A percentile compares a stretch with the other conserved stretches of the same genome.
These are phyloP conservation scores for Lyophyllum shimeji DNA, from an alignment of 768 basidiomycete species.

Conservation along the genomic window DNA sequence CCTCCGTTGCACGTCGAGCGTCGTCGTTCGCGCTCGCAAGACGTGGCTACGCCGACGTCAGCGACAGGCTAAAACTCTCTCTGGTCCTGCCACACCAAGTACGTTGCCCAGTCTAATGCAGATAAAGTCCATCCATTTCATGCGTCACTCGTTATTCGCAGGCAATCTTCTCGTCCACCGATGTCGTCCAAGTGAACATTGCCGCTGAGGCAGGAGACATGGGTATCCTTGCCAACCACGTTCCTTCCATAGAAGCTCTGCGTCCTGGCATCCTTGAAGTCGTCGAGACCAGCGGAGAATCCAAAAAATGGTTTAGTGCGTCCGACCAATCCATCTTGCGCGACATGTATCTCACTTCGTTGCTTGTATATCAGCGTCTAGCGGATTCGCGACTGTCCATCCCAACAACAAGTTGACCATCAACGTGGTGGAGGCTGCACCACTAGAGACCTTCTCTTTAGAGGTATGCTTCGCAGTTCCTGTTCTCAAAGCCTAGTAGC, in stretches of 20 bases:
- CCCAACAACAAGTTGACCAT: slow-evolving; percentile 96
- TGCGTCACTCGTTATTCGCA: slow-evolving; percentile 30
- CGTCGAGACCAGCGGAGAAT: slow-evolving; percentile 71
- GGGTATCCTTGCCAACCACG: slow-evolving; percentile 99
- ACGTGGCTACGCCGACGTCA: slow-evolving; percentile 90
- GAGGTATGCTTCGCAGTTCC: slow-evolving; percentile 61
- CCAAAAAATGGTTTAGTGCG: slow-evolving; percentile 98
- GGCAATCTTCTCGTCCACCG: slow-evolving; percentile 88
- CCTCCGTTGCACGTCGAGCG: slow-evolving; percentile 62
- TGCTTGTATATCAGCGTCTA: slow-evolving; percentile 61
- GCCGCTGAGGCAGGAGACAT: slow-evolving; percentile 95
- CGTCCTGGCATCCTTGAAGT: slow-evolving; percentile 95
- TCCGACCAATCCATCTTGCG: slow-evolving; percentile 8
- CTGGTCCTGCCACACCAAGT: slow-evolving; percentile 96
- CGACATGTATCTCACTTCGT: slow-evolving; percentile 2
- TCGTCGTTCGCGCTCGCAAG: slow-evolving; percentile 50
- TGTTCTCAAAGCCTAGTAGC: background rate
- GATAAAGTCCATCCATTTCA: background rate
- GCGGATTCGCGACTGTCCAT: slow-evolving; percentile 97
- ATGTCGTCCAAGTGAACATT: slow-evolving; percentile 95
- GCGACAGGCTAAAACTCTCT: slow-evolving; percentile 89
- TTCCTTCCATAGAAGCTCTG: slow-evolving; percentile 93
- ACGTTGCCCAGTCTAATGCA: slow-evolving; percentile 16
- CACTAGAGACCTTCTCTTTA: slow-evolving; percentile 83
- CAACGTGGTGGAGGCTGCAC: slow-evolving; percentile 95